Evolutionary conservation across 169 alveolate species (phyloP).

Genomic region (Ichthyophthirius multifiliis): DNA sequence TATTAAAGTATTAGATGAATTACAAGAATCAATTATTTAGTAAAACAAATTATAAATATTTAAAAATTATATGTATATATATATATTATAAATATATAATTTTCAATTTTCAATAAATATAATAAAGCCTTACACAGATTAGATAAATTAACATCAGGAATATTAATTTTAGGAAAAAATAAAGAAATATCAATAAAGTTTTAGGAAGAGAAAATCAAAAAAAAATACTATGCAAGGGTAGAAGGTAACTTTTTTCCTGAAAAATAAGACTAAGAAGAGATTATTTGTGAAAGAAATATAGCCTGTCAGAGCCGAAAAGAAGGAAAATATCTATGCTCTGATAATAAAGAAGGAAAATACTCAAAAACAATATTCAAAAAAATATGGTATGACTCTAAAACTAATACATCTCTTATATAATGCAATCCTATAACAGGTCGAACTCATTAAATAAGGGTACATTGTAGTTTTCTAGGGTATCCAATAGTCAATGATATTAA

Average conservation of each 20-base stretch:
- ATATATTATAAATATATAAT: too few species aligned
- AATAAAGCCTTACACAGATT: constrained; percentile 84
- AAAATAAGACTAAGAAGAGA: constrained; percentile 43
- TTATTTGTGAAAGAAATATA: constrained; percentile 23
- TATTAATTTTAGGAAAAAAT: constrained; percentile 85
- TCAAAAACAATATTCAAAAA: constrained; percentile 68
- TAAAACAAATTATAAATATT: constrained; percentile 20
- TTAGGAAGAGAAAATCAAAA: constrained; percentile 56
- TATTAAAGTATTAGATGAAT: constrained; percentile 58
- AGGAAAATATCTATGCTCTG: constrained; percentile 47
- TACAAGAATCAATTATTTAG: constrained; percentile 40
- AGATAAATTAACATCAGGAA: constrained; percentile 91
- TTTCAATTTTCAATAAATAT: background rate
- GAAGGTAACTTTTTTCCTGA: constrained; percentile 64
- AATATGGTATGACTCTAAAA: constrained; percentile 79
- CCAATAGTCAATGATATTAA: constrained; percentile 90
- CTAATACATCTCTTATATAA: constrained; percentile 85
- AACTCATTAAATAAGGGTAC: constrained; percentile 98
- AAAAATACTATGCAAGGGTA: constrained; percentile 78
- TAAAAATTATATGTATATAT: constrained; percentile 16
- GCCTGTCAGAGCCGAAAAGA: constrained; percentile 42
- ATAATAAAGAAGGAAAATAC: constrained; percentile 50
- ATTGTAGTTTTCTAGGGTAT: constrained; percentile 87
- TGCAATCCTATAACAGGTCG: constrained; percentile 96
- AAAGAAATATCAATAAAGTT: constrained; percentile 64